Evolutionary conservation across 2,329 filamentous ascomycete genomes (phyloP).

Genomic region (Fusarium sp.): DNA sequence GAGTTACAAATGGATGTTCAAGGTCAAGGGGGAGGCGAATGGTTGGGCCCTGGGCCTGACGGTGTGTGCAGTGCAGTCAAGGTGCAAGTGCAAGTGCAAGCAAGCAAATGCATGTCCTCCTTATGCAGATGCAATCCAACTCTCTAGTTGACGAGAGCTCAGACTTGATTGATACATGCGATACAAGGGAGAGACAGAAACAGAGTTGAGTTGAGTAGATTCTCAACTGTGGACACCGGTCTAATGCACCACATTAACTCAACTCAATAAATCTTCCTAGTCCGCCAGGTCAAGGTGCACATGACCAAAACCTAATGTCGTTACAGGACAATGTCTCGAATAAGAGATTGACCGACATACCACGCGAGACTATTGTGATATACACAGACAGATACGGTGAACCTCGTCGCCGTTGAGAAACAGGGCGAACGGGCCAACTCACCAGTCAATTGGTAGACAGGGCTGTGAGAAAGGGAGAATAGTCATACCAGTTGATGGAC

Average conservation of each 20-base stretch:
- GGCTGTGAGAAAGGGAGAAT: slow-evolving; percentile 27
- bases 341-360: slow-evolving; percentile 41
- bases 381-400: slow-evolving; percentile 35
- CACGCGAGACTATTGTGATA: slow-evolving; percentile 29
- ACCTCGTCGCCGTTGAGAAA: slow-evolving; percentile 18
- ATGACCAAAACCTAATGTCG: slow-evolving; percentile 32
- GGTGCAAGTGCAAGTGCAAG: slow-evolving; percentile 1
- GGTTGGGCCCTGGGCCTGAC: slow-evolving; percentile 18
- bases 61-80: slow-evolving; percentile 8
- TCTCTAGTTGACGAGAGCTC: slow-evolving; percentile 14
- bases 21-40: slow-evolving; percentile 39
- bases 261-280: slow-evolving; percentile 30
- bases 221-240: slow-evolving; percentile 20
- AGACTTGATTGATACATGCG: slow-evolving; percentile 26
- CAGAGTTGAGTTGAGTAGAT: background rate
- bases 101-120: slow-evolving; percentile 22
- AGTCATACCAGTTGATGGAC: slow-evolving; percentile 33
- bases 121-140: slow-evolving; percentile 8
- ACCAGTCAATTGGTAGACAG: slow-evolving; percentile 34
- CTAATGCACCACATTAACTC: slow-evolving; percentile 34
- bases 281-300: slow-evolving; percentile 17
- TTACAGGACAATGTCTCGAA: slow-evolving; percentile 30
- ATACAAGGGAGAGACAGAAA: slow-evolving; percentile 26
- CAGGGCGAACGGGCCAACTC: slow-evolving; percentile 39
- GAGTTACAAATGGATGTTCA: slow-evolving; percentile 12